A percentile compares a stretch with the other conserved stretches of the same genome.
Evolutionary conservation across 2,329 filamentous ascomycete species (phyloP).

Genomic region (Neoascochyta sp.): DNA sequence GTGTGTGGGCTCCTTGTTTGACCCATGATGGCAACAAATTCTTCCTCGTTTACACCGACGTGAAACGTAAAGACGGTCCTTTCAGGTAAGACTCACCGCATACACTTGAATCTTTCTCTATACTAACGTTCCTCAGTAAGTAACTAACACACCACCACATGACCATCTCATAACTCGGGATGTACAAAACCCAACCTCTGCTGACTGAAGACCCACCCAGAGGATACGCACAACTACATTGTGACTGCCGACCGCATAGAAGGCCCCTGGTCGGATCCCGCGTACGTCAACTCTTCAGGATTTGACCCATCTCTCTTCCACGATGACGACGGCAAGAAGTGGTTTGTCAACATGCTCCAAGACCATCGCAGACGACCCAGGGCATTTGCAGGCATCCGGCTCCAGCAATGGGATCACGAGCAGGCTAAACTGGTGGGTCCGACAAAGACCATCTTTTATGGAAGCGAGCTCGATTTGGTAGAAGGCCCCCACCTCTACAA

Average conservation of each 20-base stretch:
- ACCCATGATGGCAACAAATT: slow-evolving; percentile 59
- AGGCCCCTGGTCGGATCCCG: slow-evolving; percentile 60
- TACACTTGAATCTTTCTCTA: too few species aligned
- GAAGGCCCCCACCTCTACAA: slow-evolving; percentile 39
- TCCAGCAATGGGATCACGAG: slow-evolving; percentile 56
- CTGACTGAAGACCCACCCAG: too few species aligned
- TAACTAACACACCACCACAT: too few species aligned
- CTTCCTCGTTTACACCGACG: slow-evolving; percentile 63
- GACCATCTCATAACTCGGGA: too few species aligned
- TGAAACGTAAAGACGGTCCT: slow-evolving; percentile 63
- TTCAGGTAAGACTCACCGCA: too few species aligned
- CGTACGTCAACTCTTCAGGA: slow-evolving; percentile 58
- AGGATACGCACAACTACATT: slow-evolving; percentile 63
- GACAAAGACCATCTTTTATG: slow-evolving; percentile 51
- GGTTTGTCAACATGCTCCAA: slow-evolving; percentile 39
- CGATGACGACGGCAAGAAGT: slow-evolving; percentile 37
- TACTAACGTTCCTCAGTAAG: too few species aligned
- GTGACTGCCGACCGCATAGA: slow-evolving; percentile 50
- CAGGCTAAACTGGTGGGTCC: slow-evolving; percentile 53
- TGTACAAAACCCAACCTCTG: too few species aligned
- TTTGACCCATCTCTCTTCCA: slow-evolving; percentile 54
- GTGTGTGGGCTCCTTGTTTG: slow-evolving; percentile 62
- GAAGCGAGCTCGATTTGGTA: slow-evolving; percentile 50
- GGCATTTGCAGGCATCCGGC: slow-evolving; percentile 54
- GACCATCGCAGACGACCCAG: slow-evolving; percentile 33